phyloP scores from a whole-genome alignment of 371 early-diverging fungal genomes.

The Apophysomyces sp. region DNA sequence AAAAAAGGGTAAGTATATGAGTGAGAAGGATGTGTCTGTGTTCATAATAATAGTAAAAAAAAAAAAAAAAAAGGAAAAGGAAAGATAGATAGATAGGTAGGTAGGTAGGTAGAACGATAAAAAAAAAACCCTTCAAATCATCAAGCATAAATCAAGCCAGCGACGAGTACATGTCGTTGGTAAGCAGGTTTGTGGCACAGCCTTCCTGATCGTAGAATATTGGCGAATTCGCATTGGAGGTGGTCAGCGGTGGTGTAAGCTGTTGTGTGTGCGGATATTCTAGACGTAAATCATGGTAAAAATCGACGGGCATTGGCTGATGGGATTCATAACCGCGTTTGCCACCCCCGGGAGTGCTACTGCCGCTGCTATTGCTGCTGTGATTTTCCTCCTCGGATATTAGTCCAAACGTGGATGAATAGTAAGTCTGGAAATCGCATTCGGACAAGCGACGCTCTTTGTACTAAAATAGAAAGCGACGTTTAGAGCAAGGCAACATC shows the following conservation, averaged over 20 bases:
- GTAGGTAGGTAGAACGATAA: too few species aligned
- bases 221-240: conserved; percentile 10
- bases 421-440: conserved; percentile 1
- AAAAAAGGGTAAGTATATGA: neutral
- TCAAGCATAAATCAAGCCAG: neutral
- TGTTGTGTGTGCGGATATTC: conserved; percentile 16
- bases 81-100: neutral
- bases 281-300: conserved; percentile 19
- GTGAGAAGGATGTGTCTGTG: neutral
- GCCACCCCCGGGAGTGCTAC: neutral
- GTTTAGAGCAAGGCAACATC: neutral
- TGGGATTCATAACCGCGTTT: neutral
- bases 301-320: conserved; percentile 12
- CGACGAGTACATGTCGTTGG: neutral
- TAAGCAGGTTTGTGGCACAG: neutral
- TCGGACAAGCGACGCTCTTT: conserved; percentile 14
- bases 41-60: too few species aligned
- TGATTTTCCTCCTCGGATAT: conserved; percentile 2
- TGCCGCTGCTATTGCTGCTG: neutral
- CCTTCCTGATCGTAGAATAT: neutral
- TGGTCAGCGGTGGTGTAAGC: conserved; percentile 28
- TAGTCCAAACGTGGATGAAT: neutral
- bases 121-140: too few species aligned
- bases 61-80: neutral
- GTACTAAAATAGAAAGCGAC: neutral